Conservation (phyloP, 192 early-diverging fungal species). For the Allomyces macrogynus region DNA sequence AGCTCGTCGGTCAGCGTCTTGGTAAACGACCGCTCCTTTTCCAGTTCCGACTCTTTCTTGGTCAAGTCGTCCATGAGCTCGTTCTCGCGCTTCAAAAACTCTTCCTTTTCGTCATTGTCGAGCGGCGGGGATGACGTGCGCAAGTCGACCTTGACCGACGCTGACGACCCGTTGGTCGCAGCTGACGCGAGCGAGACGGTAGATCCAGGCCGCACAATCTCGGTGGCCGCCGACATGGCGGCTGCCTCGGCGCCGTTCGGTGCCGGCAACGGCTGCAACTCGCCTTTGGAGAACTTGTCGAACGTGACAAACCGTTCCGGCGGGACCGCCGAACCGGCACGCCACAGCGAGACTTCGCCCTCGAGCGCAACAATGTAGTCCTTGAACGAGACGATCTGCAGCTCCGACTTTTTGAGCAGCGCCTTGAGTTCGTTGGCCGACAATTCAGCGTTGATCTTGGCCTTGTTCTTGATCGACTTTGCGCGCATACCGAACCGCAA, state of each 20-base stretch:
- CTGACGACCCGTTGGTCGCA: neutral
- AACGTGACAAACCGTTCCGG: constrained; percentile 30
- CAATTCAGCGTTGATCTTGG: constrained; percentile 95
- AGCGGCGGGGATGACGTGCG: constrained; percentile 26
- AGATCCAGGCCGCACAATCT: constrained; percentile 7
- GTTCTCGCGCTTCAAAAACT: constrained; percentile 85
- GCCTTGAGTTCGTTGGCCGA: constrained; percentile 85
- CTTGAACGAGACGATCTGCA: constrained; percentile 59
- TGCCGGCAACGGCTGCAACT: constrained; percentile 1
- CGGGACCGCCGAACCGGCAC: constrained; percentile 47
- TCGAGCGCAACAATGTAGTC: constrained; percentile 65
- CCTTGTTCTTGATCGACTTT: constrained; percentile 99
- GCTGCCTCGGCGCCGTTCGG: constrained; percentile 5
- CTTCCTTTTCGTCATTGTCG: constrained; percentile 79
- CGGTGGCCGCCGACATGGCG: constrained; percentile 14
- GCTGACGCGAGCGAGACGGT: constrained; percentile 1
- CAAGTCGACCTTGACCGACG: neutral
- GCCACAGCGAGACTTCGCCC: constrained; percentile 78
- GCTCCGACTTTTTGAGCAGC: constrained; percentile 74
- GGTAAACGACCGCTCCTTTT: constrained; percentile 30
- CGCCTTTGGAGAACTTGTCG: constrained; percentile 12
- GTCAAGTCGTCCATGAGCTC: constrained; percentile 84
- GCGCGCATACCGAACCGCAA: constrained; percentile 95
- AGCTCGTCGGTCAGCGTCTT: constrained; percentile 56
- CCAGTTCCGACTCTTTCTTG: constrained; percentile 72